Evolutionary conservation across 2,329 filamentous ascomycete species (phyloP).

Genomic region (Aspergillus fijiensis): DNA sequence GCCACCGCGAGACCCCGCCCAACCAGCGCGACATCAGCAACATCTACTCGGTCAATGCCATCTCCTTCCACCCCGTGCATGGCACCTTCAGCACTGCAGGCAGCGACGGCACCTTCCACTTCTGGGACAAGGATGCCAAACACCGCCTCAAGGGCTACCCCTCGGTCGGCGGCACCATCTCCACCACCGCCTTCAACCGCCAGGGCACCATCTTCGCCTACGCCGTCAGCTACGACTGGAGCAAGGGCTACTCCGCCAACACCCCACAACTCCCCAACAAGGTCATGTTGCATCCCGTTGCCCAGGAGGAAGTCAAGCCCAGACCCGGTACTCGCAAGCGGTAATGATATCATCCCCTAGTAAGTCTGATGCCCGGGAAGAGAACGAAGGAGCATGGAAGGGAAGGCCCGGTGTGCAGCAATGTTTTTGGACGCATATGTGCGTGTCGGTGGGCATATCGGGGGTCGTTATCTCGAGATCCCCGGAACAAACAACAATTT

Average conservation of each 20-base stretch:
- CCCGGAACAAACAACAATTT: neutral
- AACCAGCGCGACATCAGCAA: conserved; percentile 69
- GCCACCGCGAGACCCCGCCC: conserved; percentile 79
- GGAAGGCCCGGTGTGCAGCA: neutral
- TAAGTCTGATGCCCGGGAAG: neutral
- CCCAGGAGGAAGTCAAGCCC: conserved; percentile 63
- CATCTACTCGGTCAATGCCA: conserved; percentile 93
- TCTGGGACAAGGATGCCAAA: conserved; percentile 84
- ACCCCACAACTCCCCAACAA: conserved; percentile 69
- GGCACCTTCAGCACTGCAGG: conserved; percentile 98
- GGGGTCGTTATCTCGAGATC: neutral
- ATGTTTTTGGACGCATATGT: neutral
- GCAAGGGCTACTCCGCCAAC: conserved; percentile 89
- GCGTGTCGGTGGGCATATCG: neutral
- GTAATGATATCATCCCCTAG: conserved; percentile 21
- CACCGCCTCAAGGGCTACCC: conserved; percentile 88
- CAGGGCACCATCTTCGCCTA: conserved; percentile 83
- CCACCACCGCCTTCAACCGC: conserved; percentile 85
- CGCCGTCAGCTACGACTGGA: conserved; percentile 96
- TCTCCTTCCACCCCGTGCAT: conserved; percentile 94
- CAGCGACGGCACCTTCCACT: conserved; percentile 82
- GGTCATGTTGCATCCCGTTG: conserved; percentile 79
- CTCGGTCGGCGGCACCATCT: conserved; percentile 80
- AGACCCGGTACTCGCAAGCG: conserved; percentile 48
- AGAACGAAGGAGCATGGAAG: neutral